Percentiles rank a stretch among this genome's conserved stretches.
These are phyloP conservation scores for Asterionellopsis glacialis DNA, from an alignment of 108 stramenopile species.

Conservation along the genomic window DNA sequence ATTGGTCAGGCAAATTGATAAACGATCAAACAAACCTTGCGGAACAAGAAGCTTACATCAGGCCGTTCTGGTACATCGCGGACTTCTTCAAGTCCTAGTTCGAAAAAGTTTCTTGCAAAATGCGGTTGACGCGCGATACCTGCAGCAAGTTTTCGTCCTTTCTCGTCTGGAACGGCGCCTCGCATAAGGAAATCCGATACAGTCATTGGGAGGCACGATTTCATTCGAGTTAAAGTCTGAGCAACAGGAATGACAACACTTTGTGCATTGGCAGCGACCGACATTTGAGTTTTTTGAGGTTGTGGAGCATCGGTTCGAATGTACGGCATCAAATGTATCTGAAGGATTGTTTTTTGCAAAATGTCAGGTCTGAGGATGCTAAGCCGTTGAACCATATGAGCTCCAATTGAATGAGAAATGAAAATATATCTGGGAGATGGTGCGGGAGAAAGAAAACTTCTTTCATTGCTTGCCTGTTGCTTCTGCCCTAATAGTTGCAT, in stretches of 20 bases:
- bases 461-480: background rate
- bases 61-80: conserved; percentile 56
- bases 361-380: conserved; percentile 50
- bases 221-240: conserved; percentile 10
- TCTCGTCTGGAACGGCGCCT: conserved; percentile 31
- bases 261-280: conserved; percentile 29
- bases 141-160: conserved; percentile 42
- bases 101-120: conserved; percentile 61
- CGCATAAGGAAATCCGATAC: conserved; percentile 29
- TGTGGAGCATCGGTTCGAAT: conserved; percentile 48
- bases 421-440: conserved; percentile 70
- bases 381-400: conserved; percentile 62
- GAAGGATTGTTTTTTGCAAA: conserved; percentile 32
- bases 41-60: conserved; percentile 36
- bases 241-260: conserved; percentile 27
- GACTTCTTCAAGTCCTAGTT: conserved; percentile 69
- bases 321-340: conserved; percentile 77
- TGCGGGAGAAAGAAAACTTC: background rate
- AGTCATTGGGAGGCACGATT: conserved; percentile 17
- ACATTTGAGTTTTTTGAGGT: conserved; percentile 25
- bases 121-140: conserved; percentile 32
- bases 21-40: background rate
- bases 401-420: conserved; percentile 76
- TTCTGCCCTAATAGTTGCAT: conserved; percentile 4
- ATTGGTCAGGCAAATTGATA: background rate